Base-by-base conservation (phyloP, 179 eudicot species). In the Vitellaria paradoxa region DNA sequence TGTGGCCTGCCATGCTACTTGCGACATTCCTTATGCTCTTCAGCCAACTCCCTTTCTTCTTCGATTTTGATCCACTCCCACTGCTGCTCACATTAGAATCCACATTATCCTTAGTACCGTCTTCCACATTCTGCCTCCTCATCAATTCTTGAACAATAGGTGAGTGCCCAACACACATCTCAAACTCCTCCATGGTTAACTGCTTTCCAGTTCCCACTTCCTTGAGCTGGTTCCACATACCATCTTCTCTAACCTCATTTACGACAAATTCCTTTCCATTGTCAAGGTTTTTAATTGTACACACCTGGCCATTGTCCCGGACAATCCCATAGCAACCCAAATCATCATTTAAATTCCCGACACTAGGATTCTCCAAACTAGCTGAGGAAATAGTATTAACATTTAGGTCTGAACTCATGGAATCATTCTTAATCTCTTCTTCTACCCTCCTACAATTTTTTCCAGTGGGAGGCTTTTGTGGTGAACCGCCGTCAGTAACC, bases 101-200 rank as follows among this genome's bases (percentile, higher is more conserved):
- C 18, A 40, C 62, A 77, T 64, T 79, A 47, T 84, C 92, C 68
- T 70, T 75, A 71, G 57, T 74, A 42, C 84, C 88, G 76, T 81
- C 91, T 83, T 93, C 94, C 42, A 87, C 90, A 81, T 88, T 94
- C 74, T 94, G 98, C 76, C 98, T 83, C 76, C 98, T 89, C 98
- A 94, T 91, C 59, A 94, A 70, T 79, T 94, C 98, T 70, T 93
- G 97, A 60, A 94, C 97, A 67, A 94, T 92, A 2, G 98, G 98
- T 0, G 98, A 94, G 74, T 92, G 93, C 67, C 98, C 98, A 4
- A 94, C 89, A 76, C 83, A 86, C 84, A 87, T 89, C 85, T 94
- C 91, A 73, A 92, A 93, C 80, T 94, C 98, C 82, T 94, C 98
- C 88, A 90, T 87, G 0, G 98, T 94, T 85, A 94, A 86, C 70